phyloP scores from a whole-genome alignment of 495 filamentous ascomycete genomes.

The Cenococcum geophilum region DNA sequence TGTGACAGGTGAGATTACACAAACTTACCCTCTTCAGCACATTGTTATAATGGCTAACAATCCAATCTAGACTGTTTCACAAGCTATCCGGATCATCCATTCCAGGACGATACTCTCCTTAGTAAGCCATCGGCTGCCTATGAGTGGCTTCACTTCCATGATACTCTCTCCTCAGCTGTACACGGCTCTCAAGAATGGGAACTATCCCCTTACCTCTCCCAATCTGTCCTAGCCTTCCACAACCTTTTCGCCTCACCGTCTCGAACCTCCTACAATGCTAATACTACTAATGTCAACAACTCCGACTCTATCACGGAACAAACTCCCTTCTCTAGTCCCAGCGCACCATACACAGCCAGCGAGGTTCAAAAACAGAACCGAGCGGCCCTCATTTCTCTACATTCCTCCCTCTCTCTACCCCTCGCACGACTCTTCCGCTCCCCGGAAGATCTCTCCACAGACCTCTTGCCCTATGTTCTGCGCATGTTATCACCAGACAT shows the following conservation, averaged over 20 bases:
- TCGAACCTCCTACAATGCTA: conserved; percentile 1
- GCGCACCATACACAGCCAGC: conserved; percentile 69
- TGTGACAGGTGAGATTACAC: conserved; percentile 49
- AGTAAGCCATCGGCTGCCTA: conserved; percentile 81
- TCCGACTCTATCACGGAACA: conserved; percentile 24
- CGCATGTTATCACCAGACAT: conserved; percentile 81
- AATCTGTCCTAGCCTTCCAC: conserved; percentile 83
- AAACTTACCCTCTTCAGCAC: background rate
- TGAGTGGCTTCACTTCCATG: conserved; percentile 94
- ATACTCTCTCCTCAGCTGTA: conserved; percentile 66
- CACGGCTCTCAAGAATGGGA: conserved; percentile 82
- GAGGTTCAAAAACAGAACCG: conserved; percentile 69
- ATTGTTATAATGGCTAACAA: conserved; percentile 3
- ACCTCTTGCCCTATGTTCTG: conserved; percentile 76
- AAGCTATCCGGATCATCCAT: conserved; percentile 76
- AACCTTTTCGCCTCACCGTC: conserved; percentile 70
- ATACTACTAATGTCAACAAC: background rate
- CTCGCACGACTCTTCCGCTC: conserved; percentile 72
- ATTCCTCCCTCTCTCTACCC: conserved; percentile 50
- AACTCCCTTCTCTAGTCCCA: conserved; percentile 69
- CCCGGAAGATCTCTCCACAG: conserved; percentile 63
- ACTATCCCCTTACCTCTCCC: conserved; percentile 72
- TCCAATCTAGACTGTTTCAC: conserved; percentile 60
- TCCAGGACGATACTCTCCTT: conserved; percentile 86
- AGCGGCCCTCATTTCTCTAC: conserved; percentile 48